Conservation (phyloP, 495 filamentous ascomycete species). For the Aspergillus wentii region DNA sequence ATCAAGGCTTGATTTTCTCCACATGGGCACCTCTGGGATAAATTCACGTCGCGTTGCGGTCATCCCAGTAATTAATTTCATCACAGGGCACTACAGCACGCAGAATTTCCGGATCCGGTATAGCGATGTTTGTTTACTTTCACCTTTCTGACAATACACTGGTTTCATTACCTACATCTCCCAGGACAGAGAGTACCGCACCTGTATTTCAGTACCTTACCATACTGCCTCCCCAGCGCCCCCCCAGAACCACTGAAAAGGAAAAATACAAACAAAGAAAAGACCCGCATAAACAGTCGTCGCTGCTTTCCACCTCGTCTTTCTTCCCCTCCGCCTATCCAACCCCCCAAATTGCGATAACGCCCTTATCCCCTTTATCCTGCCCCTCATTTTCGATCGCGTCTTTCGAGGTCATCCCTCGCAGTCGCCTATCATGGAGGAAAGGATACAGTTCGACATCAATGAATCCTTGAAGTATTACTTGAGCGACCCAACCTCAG, state of each 20-base stretch:
- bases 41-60: too few relatives aligned
- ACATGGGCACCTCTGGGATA: too few relatives aligned
- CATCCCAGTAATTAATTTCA: too few relatives aligned
- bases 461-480: constrained; percentile 94
- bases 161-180: neutral
- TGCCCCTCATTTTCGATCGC: neutral
- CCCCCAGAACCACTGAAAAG: constrained; percentile 11
- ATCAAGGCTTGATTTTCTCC: too few relatives aligned
- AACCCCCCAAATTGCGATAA: neutral
- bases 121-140: constrained; percentile 9
- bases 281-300: constrained; percentile 2
- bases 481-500: constrained; percentile 78
- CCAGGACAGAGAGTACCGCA: too few relatives aligned
- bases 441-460: constrained; percentile 78
- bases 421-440: constrained; percentile 59
- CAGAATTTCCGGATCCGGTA: constrained; percentile 10
- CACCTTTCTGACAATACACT: neutral
- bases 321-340: constrained; percentile 4
- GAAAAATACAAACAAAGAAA: constrained; percentile 27
- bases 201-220: too few relatives aligned
- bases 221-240: too few relatives aligned
- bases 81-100: too few relatives aligned
- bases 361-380: neutral
- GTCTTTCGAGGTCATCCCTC: constrained; percentile 12
- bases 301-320: constrained; percentile 3